Evolutionary conservation across 208 protist genomes (phyloP), one percentile per base, ranked within the genome.

Genomic region (Trypanosoma scelopori): DNA sequence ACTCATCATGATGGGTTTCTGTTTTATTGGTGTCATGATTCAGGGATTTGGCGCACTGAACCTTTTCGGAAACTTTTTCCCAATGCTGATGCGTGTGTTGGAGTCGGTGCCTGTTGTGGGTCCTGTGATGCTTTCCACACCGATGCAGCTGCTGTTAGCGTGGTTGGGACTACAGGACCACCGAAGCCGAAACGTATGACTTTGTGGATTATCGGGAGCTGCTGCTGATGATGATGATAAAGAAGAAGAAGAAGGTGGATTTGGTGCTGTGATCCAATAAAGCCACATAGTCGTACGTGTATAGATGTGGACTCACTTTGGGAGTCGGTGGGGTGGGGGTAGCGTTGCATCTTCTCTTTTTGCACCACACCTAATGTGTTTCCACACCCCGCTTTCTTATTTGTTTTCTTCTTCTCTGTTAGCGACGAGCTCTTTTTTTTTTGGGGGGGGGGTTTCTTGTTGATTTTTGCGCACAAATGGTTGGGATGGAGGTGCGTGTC

Each of bases 41-140:
- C 78, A 97, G 55, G 83, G 84, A 51, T 94, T 97, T 69, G 88
- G 91, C 18, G 81, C 81, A 11, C 64, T 97, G 20, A 97, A 97
- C 65, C 79, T 97, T 12, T 97, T 97, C 60, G 91, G 91, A 22
- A 94, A 97, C 67, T 97, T 97, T 66, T 91, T 97, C 49, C 91
- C 91, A 27, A 86, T 94, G 67, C 56, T 93, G 22, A 82, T 76
- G 23, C 88, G 91, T 18, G 85, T 97, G 56, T 64, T 97, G 13
- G 88, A 97, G 79, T 89, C 84, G n/a, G 69, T 79, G 55, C 91
- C 91, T 5, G 9, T 97, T 18, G 78, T 97, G 45, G 91, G 91
- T 3, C 78, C 85, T 20, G 51, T 96, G 20, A 71, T 96, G 55
- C 73, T 89, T 13, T 89, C 83, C 0, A 27, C 60, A 12, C 82